Percentiles rank a stretch among this genome's conserved stretches.
Evolutionary conservation across 306 rosid species (phyloP).

Genomic region (Castanea mollissima): DNA sequence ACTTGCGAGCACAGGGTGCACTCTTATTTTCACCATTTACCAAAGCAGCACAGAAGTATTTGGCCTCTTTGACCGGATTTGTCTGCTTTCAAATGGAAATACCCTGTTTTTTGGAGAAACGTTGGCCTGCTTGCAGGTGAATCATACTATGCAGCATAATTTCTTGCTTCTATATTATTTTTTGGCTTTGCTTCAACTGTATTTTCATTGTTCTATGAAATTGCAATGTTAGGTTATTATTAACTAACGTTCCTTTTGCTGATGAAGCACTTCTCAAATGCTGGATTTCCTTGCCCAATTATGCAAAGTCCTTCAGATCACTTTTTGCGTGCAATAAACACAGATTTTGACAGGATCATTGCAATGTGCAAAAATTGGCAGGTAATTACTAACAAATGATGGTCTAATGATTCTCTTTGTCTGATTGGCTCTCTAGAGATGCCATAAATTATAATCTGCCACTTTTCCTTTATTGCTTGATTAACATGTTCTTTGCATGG

Average conservation of each 20-base stretch:
- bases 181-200: background rate
- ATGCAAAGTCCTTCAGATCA: constrained; percentile 99
- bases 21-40: constrained; percentile 78
- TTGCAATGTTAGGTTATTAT: constrained; percentile 9
- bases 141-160: background rate
- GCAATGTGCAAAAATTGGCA: constrained; percentile 99
- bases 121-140: constrained; percentile 95
- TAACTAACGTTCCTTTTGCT: constrained; percentile 35
- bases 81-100: constrained; percentile 98
- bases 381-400: constrained; percentile 42
- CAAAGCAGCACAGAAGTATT: constrained; percentile 99
- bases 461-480: constrained; percentile 4
- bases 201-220: constrained; percentile 2
- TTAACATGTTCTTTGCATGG: constrained; percentile 17
- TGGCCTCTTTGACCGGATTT: constrained; percentile 96
- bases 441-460: background rate
- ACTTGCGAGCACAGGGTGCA: constrained; percentile 93
- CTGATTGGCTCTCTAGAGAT: background rate
- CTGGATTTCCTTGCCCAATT: constrained; percentile 99
- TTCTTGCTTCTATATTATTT: background rate
- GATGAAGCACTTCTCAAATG: constrained; percentile 95
- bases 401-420: background rate
- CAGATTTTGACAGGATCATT: constrained; percentile 95
- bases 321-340: constrained; percentile 92
- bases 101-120: constrained; percentile 98